These are phyloP conservation scores for Eustoma russellianum DNA, from an alignment of 257 asterid species.

Conservation along the genomic window DNA sequence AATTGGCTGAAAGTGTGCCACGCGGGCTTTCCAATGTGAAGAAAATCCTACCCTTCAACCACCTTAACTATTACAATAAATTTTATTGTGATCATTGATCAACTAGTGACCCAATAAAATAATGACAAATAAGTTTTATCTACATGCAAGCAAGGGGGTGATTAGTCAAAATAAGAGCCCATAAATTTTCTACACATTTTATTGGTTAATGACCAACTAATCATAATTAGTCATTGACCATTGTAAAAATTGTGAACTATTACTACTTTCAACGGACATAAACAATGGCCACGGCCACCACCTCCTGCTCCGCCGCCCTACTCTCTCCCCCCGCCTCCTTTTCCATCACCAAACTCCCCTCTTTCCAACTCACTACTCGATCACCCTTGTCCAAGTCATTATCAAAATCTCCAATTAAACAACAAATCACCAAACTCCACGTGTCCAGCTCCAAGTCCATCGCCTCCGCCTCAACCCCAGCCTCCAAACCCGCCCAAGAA, in stretches of 20 bases:
- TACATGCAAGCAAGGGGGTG: no score
- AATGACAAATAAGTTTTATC: no score
- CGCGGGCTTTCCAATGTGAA: slow-evolving; percentile 22
- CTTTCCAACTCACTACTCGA: slow-evolving; percentile 16
- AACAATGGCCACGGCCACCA: slow-evolving; percentile 27
- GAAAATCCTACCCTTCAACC: slow-evolving; percentile 15
- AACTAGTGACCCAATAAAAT: no score
- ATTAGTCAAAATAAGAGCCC: no score
- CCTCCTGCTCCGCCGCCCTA: slow-evolving; percentile 24
- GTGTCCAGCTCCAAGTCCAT: slow-evolving; percentile 58
- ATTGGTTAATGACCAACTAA: no score
- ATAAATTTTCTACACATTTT: no score
- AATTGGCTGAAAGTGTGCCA: slow-evolving; percentile 29
- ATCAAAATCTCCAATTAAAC: slow-evolving; percentile 20
- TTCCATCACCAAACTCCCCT: slow-evolving; percentile 22
- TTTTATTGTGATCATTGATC: no score
- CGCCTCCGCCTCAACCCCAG: slow-evolving; percentile 22
- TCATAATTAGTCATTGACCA: no score
- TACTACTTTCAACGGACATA: slow-evolving; percentile 15
- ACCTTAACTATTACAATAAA: no score
- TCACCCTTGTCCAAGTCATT: slow-evolving; percentile 19
- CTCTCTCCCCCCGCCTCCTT: slow-evolving; percentile 20
- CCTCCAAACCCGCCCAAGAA: slow-evolving; percentile 43
- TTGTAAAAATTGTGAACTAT: no score
- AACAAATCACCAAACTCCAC: slow-evolving; percentile 46